Evolutionary conservation across 2,329 filamentous ascomycete species (phyloP).

Genomic region (Volutella citrinella): DNA sequence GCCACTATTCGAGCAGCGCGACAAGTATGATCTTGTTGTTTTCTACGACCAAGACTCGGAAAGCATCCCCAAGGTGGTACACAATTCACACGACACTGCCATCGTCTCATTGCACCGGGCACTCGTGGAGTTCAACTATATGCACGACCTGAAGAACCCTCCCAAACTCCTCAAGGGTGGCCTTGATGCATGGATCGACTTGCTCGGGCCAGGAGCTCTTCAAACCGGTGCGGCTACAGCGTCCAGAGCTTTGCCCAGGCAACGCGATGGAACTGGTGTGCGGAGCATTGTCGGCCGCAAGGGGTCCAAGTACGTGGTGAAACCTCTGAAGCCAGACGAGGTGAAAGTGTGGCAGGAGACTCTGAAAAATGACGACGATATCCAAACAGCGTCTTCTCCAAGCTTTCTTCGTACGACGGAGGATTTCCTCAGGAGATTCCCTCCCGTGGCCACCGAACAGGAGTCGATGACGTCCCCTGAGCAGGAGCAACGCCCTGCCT

Average conservation of each 20-base stretch:
- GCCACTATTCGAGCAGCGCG: constrained; percentile 65
- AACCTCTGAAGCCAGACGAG: constrained; percentile 77
- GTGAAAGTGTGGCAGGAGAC: constrained; percentile 77
- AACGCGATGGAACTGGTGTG: constrained; percentile 22
- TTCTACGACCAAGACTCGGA: constrained; percentile 77
- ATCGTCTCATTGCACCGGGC: constrained; percentile 74
- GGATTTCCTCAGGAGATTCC: constrained; percentile 80
- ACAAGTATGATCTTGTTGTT: constrained; percentile 82
- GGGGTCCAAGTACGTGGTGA: constrained; percentile 48
- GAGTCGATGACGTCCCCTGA: constrained; percentile 56
- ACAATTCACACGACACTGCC: constrained; percentile 45
- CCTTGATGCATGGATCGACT: constrained; percentile 78
- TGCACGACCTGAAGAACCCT: constrained; percentile 66
- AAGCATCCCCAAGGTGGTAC: constrained; percentile 40
- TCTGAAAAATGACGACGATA: constrained; percentile 66
- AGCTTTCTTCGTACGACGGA: constrained; percentile 69
- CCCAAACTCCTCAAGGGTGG: constrained; percentile 82
- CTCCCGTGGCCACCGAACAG: constrained; percentile 61
- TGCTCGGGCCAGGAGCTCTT: constrained; percentile 69
- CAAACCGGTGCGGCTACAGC: constrained; percentile 39
- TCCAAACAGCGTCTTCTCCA: constrained; percentile 45
- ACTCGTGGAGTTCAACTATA: constrained; percentile 78
- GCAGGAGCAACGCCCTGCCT: constrained; percentile 21
- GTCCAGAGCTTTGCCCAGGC: constrained; percentile 27
- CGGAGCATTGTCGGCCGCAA: constrained; percentile 34